Conservation (phyloP, 1,139 yeast species). For the Blastobotrys capitulatus region DNA sequence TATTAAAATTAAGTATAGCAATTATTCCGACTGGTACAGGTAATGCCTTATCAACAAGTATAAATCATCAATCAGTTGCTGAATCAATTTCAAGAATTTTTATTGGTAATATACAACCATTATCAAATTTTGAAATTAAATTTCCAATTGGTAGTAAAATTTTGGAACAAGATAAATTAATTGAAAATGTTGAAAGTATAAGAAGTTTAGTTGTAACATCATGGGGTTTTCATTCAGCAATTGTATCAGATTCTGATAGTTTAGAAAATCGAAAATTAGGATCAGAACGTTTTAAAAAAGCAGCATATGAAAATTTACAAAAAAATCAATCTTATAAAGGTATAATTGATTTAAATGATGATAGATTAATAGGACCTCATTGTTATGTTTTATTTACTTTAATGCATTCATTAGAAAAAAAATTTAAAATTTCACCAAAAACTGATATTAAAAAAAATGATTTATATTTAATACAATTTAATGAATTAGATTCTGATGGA, state of each 20-base stretch:
- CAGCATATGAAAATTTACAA: conserved; percentile 53
- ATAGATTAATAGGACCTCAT: conserved; percentile 39
- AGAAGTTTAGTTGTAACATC: conserved; percentile 67
- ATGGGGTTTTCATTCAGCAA: conserved; percentile 81
- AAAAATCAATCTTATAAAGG: conserved; percentile 50
- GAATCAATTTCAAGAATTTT: conserved; percentile 43
- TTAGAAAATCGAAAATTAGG: conserved; percentile 64
- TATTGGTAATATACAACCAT: conserved; percentile 32
- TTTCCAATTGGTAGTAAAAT: conserved; percentile 39
- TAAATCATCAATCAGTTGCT: conserved; percentile 42
- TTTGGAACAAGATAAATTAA: conserved; percentile 3
- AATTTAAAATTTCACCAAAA: conserved; percentile 66
- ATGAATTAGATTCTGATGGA: conserved; percentile 31
- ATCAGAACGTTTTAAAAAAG: conserved; percentile 58
- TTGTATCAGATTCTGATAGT: conserved; percentile 75
- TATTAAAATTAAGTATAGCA: conserved; percentile 35
- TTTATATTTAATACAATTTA: conserved; percentile 52
- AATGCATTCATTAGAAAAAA: conserved; percentile 58
- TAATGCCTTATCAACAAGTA: conserved; percentile 66
- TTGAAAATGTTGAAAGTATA: conserved; percentile 21
- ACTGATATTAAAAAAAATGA: conserved; percentile 39
- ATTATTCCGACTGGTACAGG: conserved; percentile 84
- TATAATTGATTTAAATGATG: conserved; percentile 16
- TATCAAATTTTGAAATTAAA: conserved; percentile 50
- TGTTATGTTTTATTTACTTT: conserved; percentile 66